Percentiles rank a stretch among this genome's conserved stretches.
phyloP scores from a whole-genome alignment of 2,329 filamentous ascomycete species.

The Colletotrichum karsti region DNA sequence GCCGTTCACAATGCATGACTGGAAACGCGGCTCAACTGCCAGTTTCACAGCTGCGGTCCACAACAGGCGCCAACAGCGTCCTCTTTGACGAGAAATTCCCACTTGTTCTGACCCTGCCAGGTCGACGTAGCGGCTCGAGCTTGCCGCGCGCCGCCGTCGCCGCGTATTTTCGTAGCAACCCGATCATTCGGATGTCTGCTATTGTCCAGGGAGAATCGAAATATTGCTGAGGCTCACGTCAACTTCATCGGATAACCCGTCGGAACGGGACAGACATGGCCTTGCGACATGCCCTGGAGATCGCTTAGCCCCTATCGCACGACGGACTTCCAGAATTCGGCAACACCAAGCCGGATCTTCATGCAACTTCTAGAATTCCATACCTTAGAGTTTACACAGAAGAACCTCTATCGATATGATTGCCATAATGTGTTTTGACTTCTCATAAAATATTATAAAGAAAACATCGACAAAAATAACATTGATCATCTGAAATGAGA shows the following conservation, averaged over 20 bases:
- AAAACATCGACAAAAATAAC: background rate
- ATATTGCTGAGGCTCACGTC: background rate
- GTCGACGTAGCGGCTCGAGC: background rate
- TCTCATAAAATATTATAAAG: background rate
- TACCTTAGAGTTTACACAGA: background rate
- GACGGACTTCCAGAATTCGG: background rate
- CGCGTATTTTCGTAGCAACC: background rate
- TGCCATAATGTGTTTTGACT: no score
- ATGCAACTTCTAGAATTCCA: background rate
- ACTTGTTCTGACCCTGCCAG: background rate
- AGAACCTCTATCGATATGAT: background rate
- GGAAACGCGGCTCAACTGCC: background rate
- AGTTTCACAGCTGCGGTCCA: background rate
- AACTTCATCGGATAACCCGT: background rate
- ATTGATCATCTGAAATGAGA: background rate
- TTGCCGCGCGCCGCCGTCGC: background rate
- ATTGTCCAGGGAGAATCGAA: background rate
- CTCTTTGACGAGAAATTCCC: background rate
- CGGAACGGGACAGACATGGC: background rate
- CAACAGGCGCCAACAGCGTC: background rate
- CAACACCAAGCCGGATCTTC: conserved; percentile 12
- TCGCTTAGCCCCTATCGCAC: background rate
- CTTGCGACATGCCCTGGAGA: background rate
- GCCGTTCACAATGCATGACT: background rate
- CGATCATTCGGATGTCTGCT: background rate